phyloP scores from a whole-genome alignment of 2,329 filamentous ascomycete species.

The Phialophora verrucosa region DNA sequence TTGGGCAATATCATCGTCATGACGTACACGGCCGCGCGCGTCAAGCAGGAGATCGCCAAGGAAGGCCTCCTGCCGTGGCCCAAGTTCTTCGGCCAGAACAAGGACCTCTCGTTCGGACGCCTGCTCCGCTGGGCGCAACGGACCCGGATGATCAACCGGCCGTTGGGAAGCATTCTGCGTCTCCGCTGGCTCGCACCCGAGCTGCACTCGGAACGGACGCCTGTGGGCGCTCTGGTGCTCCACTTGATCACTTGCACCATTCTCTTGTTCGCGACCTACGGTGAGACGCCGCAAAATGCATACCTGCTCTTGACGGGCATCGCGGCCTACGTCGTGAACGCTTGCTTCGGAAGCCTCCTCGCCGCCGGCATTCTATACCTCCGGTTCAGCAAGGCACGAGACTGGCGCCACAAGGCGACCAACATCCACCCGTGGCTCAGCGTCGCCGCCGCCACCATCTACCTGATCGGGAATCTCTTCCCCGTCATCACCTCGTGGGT shows the following conservation, averaged over 20 bases:
- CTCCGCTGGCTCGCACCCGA: constrained; percentile 8
- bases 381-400: constrained; percentile 8
- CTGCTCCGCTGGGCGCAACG: constrained; percentile 21
- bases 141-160: not conserved
- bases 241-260: constrained; percentile 48
- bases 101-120: constrained; percentile 39
- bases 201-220: constrained; percentile 44
- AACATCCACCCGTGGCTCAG: constrained; percentile 8
- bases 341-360: constrained; percentile 42
- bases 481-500: constrained; percentile 8
- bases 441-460: constrained; percentile 7
- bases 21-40: constrained; percentile 60
- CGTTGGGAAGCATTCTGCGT: not conserved
- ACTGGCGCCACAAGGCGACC: constrained; percentile 4
- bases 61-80: constrained; percentile 61
- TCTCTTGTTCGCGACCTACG: constrained; percentile 43
- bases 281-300: constrained; percentile 37
- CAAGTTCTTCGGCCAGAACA: constrained; percentile 51
- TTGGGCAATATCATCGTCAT: constrained; percentile 64
- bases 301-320: constrained; percentile 46
- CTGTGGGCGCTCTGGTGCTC: constrained; percentile 47
- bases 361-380: constrained; percentile 31
- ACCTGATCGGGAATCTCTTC: constrained; percentile 5
- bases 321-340: constrained; percentile 51
- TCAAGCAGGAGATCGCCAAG: constrained; percentile 67